These are phyloP conservation scores for Penicillium oxalicum DNA, from an alignment of 2,329 filamentous ascomycete genomes.

Conservation along the genomic window DNA sequence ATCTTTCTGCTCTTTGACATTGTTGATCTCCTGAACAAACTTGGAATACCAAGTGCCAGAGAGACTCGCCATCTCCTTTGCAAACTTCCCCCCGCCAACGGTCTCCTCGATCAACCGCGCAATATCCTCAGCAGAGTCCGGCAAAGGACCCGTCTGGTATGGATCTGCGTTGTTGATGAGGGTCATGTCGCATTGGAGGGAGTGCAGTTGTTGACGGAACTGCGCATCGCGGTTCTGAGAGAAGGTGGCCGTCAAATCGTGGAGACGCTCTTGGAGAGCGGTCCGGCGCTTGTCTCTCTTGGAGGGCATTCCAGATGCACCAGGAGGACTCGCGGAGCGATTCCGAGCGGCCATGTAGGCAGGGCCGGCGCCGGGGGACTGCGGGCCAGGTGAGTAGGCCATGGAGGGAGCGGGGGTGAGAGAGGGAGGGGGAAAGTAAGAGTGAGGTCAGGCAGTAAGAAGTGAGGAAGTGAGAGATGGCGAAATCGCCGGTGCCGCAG, in stretches of 20 bases:
- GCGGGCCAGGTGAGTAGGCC: slow-evolving; percentile 19
- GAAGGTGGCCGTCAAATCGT: slow-evolving; percentile 70
- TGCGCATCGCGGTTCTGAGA: slow-evolving; percentile 72
- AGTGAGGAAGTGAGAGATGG: not conserved
- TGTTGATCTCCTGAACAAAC: slow-evolving; percentile 81
- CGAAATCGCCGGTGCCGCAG: not conserved
- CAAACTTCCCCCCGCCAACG: slow-evolving; percentile 54
- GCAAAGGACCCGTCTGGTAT: slow-evolving; percentile 65
- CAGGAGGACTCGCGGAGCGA: slow-evolving; percentile 29
- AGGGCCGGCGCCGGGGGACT: slow-evolving; percentile 14
- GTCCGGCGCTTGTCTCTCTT: slow-evolving; percentile 89
- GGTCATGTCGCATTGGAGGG: slow-evolving; percentile 84
- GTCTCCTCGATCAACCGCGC: slow-evolving; percentile 56
- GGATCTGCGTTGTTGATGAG: slow-evolving; percentile 80
- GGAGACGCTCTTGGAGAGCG: slow-evolving; percentile 71
- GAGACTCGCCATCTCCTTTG: slow-evolving; percentile 60
- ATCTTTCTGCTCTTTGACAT: slow-evolving; percentile 81
- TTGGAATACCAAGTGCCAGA: slow-evolving; percentile 77
- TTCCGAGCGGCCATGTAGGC: slow-evolving; percentile 11
- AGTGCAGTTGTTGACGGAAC: slow-evolving; percentile 83
- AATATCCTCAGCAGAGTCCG: slow-evolving; percentile 60
- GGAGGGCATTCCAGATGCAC: slow-evolving; percentile 47
- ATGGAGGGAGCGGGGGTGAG: slow-evolving; percentile 2
- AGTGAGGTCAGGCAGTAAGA: not conserved
- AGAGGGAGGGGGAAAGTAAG: no score